A percentile compares a stretch with the other conserved stretches of the same genome.
Evolutionary conservation across 2,329 filamentous ascomycete genomes (phyloP).

Genomic region (Fusarium goolgardi): DNA sequence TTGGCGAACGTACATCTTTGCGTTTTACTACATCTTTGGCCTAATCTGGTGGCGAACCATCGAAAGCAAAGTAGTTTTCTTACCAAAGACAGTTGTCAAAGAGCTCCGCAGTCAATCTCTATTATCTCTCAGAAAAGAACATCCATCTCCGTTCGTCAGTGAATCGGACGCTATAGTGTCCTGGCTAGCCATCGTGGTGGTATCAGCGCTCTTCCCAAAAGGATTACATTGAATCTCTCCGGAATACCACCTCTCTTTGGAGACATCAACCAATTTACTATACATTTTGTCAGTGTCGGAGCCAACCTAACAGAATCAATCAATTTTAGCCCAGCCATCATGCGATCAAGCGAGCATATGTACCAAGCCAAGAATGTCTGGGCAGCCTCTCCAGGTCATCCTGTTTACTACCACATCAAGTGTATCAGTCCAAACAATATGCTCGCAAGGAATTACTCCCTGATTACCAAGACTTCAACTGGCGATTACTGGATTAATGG

Average conservation of each 20-base stretch:
- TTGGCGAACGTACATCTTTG: conserved; percentile 1
- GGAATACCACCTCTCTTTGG: conserved; percentile 24
- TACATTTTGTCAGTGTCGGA: conserved; percentile 1
- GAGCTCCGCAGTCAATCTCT: not conserved
- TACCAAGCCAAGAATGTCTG: accelerated
- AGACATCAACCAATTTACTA: not conserved
- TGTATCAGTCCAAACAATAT: conserved; percentile 15
- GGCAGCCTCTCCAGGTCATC: not conserved
- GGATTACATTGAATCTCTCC: not conserved
- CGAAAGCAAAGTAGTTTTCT: conserved; percentile 8
- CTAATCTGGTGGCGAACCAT: conserved; percentile 4
- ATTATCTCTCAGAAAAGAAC: not conserved
- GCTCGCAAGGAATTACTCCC: conserved; percentile 4
- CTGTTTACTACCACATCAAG: conserved; percentile 17
- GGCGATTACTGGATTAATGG: conserved; percentile 22
- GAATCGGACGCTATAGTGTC: conserved; percentile 10
- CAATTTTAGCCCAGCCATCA: conserved; percentile 17
- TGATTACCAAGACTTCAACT: not conserved
- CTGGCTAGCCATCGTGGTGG: conserved; percentile 1
- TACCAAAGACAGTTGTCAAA: not conserved
- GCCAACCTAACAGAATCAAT: not conserved
- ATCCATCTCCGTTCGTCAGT: not conserved
- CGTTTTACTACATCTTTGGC: conserved; percentile 4
- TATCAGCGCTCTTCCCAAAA: conserved; percentile 1
- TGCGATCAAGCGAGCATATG: not conserved